Conservation (phyloP, 148 eudicot species). For the Camellia lanceoleosa region DNA sequence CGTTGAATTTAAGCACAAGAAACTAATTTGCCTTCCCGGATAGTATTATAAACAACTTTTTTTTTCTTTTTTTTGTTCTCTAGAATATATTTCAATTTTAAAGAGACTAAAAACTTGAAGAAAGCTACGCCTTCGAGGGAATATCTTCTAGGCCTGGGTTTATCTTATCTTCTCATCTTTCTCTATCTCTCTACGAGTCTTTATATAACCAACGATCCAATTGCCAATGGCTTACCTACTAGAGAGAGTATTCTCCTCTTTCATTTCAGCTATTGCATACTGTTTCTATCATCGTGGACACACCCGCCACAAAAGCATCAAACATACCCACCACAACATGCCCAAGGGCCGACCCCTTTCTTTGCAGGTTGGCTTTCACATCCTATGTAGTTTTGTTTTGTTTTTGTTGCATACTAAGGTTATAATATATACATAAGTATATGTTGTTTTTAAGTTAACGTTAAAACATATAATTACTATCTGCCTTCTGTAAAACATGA, state of each 20-base stretch:
- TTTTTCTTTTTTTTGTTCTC: no score
- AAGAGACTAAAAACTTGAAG: slow-evolving; percentile 15
- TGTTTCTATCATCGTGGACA: slow-evolving; percentile 27
- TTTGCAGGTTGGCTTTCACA: slow-evolving; percentile 14
- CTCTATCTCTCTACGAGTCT: background rate
- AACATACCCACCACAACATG: slow-evolving; percentile 10
- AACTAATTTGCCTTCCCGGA: background rate
- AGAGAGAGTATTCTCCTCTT: slow-evolving; percentile 24
- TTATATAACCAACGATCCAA: slow-evolving; percentile 5
- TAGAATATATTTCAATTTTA: slow-evolving; percentile 2
- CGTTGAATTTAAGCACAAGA: slow-evolving; percentile 10
- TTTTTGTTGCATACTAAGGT: background rate
- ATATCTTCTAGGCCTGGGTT: slow-evolving; percentile 12
- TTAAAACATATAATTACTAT: no score
- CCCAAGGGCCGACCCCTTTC: slow-evolving; percentile 14
- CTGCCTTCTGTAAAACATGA: no score
- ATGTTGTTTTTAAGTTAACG: no score
- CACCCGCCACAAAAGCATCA: slow-evolving; percentile 2
- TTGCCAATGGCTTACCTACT: slow-evolving; percentile 20
- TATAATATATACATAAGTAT: no score
- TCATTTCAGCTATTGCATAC: slow-evolving; percentile 16
- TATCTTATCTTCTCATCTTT: background rate
- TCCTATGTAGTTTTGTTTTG: background rate
- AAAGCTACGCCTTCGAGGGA: slow-evolving; percentile 19
- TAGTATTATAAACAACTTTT: background rate